phyloP scores from a whole-genome alignment of 140 eudicot species.

The Flaveria floridana region DNA sequence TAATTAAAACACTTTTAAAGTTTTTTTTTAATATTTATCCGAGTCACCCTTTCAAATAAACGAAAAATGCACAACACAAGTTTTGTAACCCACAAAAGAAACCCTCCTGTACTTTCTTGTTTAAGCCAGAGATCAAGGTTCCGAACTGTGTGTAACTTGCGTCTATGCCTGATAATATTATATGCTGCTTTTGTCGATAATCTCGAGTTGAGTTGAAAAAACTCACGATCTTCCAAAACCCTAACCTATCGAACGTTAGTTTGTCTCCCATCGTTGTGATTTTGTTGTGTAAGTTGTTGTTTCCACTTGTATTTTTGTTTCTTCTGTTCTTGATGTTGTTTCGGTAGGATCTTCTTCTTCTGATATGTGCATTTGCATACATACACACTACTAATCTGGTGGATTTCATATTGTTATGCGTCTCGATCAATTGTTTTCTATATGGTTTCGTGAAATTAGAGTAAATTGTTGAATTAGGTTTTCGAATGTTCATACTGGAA shows the following conservation, averaged over 20 bases:
- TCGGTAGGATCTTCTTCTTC: neutral
- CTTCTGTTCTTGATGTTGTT: slow-evolving; percentile 8
- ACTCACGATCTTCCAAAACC: slow-evolving; percentile 24
- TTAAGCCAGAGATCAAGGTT: neutral
- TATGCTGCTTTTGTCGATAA: neutral
- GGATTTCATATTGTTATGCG: slow-evolving; percentile 11
- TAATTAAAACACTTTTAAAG: too few relatives aligned
- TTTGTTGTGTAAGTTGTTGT: neutral
- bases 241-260: slow-evolving; percentile 24
- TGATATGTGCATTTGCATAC: slow-evolving; percentile 8
- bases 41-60: too few relatives aligned
- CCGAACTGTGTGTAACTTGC: neutral
- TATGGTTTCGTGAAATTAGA: slow-evolving; percentile 4
- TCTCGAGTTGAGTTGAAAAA: slow-evolving; percentile 6
- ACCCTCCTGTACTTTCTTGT: neutral
- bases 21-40: too few relatives aligned
- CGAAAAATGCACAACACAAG: neutral
- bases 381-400: slow-evolving; percentile 13
- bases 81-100: neutral
- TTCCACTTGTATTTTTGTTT: neutral
- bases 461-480: slow-evolving; percentile 16
- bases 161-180: too few relatives aligned
- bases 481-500: slow-evolving; percentile 21
- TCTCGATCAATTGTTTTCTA: slow-evolving; percentile 13
- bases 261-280: neutral